phyloP scores from a whole-genome alignment of 345 rosid genomes.

The Eucalyptus lansdowneana region DNA sequence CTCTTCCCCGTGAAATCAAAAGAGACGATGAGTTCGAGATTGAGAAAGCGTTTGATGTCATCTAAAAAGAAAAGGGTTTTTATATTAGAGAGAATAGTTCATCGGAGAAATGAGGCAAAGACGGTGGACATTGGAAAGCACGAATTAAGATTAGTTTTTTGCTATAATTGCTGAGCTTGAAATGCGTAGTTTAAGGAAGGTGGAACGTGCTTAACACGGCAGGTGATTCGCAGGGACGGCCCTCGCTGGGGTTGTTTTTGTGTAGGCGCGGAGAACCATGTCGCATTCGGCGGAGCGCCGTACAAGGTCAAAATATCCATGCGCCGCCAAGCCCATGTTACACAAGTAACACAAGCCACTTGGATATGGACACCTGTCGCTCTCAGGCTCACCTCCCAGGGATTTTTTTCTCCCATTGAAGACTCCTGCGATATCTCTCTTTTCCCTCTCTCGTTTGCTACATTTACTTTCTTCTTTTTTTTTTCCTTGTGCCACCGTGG shows the following conservation, averaged over 20 bases:
- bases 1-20: neutral
- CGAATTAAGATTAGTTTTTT: neutral
- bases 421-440: too few species aligned
- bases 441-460: too few species aligned
- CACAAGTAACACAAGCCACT: too few species aligned
- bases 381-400: too few species aligned
- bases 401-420: too few species aligned
- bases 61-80: neutral
- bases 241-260: neutral
- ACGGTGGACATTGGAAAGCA: neutral
- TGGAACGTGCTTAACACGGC: neutral
- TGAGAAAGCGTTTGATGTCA: neutral
- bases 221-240: neutral
- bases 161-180: neutral
- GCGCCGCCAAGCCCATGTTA: neutral
- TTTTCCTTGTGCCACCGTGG: neutral
- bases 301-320: neutral
- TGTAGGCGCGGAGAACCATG: neutral
- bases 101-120: neutral
- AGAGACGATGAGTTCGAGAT: neutral
- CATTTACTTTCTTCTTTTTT: too few species aligned
- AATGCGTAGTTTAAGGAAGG: neutral
- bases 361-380: too few species aligned
- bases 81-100: neutral
- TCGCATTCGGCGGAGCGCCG: neutral